phyloP scores from a whole-genome alignment of 2,329 filamentous ascomycete species.

The Aplosporella prunicola region DNA sequence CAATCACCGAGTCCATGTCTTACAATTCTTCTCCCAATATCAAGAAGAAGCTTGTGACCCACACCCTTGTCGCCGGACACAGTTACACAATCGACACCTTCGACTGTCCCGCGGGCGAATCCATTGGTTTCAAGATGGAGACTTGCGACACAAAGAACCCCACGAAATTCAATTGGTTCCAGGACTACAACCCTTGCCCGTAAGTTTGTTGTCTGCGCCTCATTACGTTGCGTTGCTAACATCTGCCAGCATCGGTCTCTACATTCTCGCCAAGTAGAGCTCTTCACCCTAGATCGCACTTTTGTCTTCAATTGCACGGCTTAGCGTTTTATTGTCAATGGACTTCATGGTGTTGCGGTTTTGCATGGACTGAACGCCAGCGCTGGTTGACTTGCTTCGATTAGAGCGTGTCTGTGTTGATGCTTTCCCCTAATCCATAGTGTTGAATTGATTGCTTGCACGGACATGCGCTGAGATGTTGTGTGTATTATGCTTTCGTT shows the following conservation, averaged over 20 bases:
- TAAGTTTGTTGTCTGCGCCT: background rate
- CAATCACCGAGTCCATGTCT: conserved; percentile 10
- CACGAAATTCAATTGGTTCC: conserved; percentile 6
- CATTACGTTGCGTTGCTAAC: background rate
- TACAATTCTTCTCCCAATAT: conserved; percentile 11
- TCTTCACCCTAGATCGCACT: too few relatives aligned
- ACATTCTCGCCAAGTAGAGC: conserved; percentile 1
- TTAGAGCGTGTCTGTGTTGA: too few relatives aligned
- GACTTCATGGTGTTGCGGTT: too few relatives aligned
- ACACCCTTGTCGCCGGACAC: conserved; percentile 13
- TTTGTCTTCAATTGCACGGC: too few relatives aligned
- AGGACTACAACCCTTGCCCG: conserved; percentile 10
- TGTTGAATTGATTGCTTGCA: too few relatives aligned
- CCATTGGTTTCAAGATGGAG: conserved; percentile 19
- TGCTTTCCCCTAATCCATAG: too few relatives aligned
- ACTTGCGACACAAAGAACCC: background rate
- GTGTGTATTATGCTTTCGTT: too few relatives aligned
- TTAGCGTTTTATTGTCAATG: too few relatives aligned
- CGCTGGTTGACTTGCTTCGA: too few relatives aligned
- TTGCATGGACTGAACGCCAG: too few relatives aligned
- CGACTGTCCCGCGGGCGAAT: conserved; percentile 20
- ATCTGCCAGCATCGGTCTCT: conserved; percentile 2
- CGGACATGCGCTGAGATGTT: too few relatives aligned
- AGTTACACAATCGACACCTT: conserved; percentile 17
- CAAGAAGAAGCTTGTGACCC: conserved; percentile 14